Conservation (phyloP, 768 basidiomycete species). For the Lanmaoa pseudosensibilis region DNA sequence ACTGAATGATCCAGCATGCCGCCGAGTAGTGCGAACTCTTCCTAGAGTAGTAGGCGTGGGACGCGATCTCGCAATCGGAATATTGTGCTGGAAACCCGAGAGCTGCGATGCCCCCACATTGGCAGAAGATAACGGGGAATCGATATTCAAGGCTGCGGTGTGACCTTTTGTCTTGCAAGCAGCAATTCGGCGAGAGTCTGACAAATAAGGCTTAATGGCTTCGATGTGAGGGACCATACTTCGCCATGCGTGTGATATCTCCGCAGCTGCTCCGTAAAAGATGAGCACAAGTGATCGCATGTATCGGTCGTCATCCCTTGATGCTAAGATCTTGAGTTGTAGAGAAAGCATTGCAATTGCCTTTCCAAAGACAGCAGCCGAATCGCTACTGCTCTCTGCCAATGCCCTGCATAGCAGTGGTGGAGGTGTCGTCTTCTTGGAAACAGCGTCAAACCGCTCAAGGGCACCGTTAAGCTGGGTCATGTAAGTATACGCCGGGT, state of each 20-base stretch:
- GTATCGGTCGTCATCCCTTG: slow-evolving; percentile 81
- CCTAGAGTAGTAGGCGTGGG: slow-evolving; percentile 32
- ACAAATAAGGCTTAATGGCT: slow-evolving; percentile 63
- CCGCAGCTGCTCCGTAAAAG: slow-evolving; percentile 86
- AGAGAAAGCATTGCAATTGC: slow-evolving; percentile 80
- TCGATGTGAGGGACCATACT: slow-evolving; percentile 70
- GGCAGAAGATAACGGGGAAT: slow-evolving; percentile 29
- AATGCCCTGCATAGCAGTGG: slow-evolving; percentile 72
- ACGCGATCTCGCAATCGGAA: slow-evolving; percentile 33
- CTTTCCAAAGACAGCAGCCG: slow-evolving; percentile 80
- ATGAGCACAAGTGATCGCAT: slow-evolving; percentile 83
- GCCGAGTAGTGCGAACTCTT: slow-evolving; percentile 58
- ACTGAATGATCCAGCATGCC: slow-evolving; percentile 96
- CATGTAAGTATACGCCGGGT: slow-evolving; percentile 82
- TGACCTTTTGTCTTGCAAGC: slow-evolving; percentile 30
- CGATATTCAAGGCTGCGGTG: slow-evolving; percentile 21
- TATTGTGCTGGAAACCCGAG: slow-evolving; percentile 20
- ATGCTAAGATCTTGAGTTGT: slow-evolving; percentile 76
- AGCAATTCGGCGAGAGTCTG: slow-evolving; percentile 41
- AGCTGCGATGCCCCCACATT: slow-evolving; percentile 28
- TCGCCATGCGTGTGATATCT: slow-evolving; percentile 86
- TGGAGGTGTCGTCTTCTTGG: slow-evolving; percentile 67
- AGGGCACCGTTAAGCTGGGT: slow-evolving; percentile 81
- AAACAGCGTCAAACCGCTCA: slow-evolving; percentile 86
- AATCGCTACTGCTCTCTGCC: slow-evolving; percentile 81